phyloP scores from a whole-genome alignment of 176 grass and related monocot species.

The Carex scoparia region DNA sequence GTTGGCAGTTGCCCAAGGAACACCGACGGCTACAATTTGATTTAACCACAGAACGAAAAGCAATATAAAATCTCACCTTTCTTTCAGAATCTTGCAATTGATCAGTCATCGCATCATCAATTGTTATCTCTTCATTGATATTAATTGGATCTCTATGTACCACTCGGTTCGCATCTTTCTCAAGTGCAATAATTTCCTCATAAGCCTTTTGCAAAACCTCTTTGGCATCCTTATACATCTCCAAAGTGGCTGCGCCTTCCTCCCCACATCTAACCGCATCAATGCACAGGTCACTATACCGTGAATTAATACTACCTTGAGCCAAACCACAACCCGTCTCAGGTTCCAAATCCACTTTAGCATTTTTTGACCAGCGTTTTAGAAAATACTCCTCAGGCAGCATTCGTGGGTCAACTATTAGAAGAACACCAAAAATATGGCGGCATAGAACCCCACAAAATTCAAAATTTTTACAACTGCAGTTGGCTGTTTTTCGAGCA shows the following conservation, averaged over 20 bases:
- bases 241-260: slow-evolving; percentile 47
- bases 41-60: not conserved
- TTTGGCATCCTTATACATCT: slow-evolving; percentile 70
- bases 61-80: slow-evolving; percentile 51
- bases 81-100: slow-evolving; percentile 61
- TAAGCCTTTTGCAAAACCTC: slow-evolving; percentile 77
- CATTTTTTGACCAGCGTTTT: slow-evolving; percentile 75
- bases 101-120: slow-evolving; percentile 68
- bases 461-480: slow-evolving; percentile 83
- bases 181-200: slow-evolving; percentile 62
- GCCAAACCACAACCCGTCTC: slow-evolving; percentile 30
- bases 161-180: slow-evolving; percentile 49
- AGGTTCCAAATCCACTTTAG: slow-evolving; percentile 48
- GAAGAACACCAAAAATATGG: slow-evolving; percentile 78
- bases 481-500: slow-evolving; percentile 60
- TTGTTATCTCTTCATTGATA: slow-evolving; percentile 82
- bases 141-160: slow-evolving; percentile 79
- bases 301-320: slow-evolving; percentile 39
- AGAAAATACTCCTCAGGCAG: slow-evolving; percentile 66
- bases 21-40: slow-evolving; percentile 7
- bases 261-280: slow-evolving; percentile 80
- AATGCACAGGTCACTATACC: slow-evolving; percentile 59
- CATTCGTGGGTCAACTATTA: slow-evolving; percentile 60
- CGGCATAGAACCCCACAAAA: slow-evolving; percentile 84
- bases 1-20: not conserved